phyloP scores from a whole-genome alignment of 768 basidiomycete genomes.

The Tremella fuciformis region DNA sequence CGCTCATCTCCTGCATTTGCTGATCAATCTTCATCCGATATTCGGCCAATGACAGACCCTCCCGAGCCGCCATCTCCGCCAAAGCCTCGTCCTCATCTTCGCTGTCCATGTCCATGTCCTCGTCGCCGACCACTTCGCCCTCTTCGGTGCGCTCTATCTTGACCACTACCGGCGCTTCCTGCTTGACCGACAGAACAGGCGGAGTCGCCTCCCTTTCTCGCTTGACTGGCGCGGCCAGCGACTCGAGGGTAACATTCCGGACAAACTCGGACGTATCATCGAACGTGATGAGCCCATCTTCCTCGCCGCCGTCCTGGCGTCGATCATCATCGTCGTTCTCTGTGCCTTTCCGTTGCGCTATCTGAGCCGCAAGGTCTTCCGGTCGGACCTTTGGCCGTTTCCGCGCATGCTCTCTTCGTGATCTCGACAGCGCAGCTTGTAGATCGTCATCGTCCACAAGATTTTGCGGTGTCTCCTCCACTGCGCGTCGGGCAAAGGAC shows the following conservation, averaged over 20 bases:
- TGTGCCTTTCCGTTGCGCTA: slow-evolving; percentile 50
- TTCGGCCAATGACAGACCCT: slow-evolving; percentile 50
- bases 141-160: slow-evolving; percentile 60
- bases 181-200: slow-evolving; percentile 16
- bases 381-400: slow-evolving; percentile 73
- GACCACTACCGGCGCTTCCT: slow-evolving; percentile 38
- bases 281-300: slow-evolving; percentile 66
- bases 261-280: slow-evolving; percentile 98
- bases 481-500: slow-evolving; percentile 59
- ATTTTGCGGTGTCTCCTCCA: slow-evolving; percentile 74
- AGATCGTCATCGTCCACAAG: slow-evolving; percentile 98
- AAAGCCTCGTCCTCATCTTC: slow-evolving; percentile 69
- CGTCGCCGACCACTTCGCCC: slow-evolving; percentile 64
- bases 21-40: slow-evolving; percentile 57
- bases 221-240: slow-evolving; percentile 40
- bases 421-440: slow-evolving; percentile 83
- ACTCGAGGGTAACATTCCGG: slow-evolving; percentile 56
- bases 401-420: slow-evolving; percentile 74
- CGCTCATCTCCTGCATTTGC: slow-evolving; percentile 75
- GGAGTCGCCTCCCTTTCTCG: slow-evolving; percentile 55
- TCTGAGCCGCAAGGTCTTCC: slow-evolving; percentile 72
- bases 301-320: slow-evolving; percentile 51
- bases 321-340: slow-evolving; percentile 54
- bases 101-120: slow-evolving; percentile 78
- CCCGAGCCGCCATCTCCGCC: slow-evolving; percentile 51